Conservation (phyloP, 768 basidiomycete species). For the Suillus luteus region DNA sequence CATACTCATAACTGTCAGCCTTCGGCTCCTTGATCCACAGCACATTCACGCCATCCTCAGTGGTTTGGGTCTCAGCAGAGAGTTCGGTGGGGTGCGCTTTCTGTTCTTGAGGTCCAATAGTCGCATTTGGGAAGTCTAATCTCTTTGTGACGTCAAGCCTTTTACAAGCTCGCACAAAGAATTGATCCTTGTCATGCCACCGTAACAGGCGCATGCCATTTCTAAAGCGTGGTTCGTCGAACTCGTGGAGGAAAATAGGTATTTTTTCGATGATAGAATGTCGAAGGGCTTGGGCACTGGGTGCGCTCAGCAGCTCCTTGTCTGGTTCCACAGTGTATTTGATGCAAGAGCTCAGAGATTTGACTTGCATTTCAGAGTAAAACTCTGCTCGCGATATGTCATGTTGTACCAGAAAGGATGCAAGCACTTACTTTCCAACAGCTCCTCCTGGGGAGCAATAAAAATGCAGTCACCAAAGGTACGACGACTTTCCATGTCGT, state of each 20-base stretch:
- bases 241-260: slow-evolving; percentile 86
- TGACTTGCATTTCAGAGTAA: slow-evolving; percentile 72
- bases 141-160: slow-evolving; percentile 60
- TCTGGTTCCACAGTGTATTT: slow-evolving; percentile 62
- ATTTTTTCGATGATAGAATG: slow-evolving; percentile 71
- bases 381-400: slow-evolving; percentile 46
- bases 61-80: slow-evolving; percentile 59
- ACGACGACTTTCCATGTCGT: slow-evolving; percentile 76
- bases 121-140: slow-evolving; percentile 47
- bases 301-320: slow-evolving; percentile 40
- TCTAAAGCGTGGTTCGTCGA: slow-evolving; percentile 51
- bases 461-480: slow-evolving; percentile 75
- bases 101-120: background rate
- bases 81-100: slow-evolving; percentile 49
- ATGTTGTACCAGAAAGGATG: background rate
- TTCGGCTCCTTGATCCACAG: slow-evolving; percentile 71
- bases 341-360: slow-evolving; percentile 65
- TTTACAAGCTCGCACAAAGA: slow-evolving; percentile 63
- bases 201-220: slow-evolving; percentile 58
- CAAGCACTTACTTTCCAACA: slow-evolving; percentile 65
- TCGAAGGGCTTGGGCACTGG: slow-evolving; percentile 48
- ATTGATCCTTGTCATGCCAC: slow-evolving; percentile 59
- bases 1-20: slow-evolving; percentile 87
- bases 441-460: slow-evolving; percentile 81
- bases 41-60: slow-evolving; percentile 47